These are phyloP conservation scores for Apiospora phragmitis DNA, from an alignment of 2,329 filamentous ascomycete genomes.

Conservation along the genomic window DNA sequence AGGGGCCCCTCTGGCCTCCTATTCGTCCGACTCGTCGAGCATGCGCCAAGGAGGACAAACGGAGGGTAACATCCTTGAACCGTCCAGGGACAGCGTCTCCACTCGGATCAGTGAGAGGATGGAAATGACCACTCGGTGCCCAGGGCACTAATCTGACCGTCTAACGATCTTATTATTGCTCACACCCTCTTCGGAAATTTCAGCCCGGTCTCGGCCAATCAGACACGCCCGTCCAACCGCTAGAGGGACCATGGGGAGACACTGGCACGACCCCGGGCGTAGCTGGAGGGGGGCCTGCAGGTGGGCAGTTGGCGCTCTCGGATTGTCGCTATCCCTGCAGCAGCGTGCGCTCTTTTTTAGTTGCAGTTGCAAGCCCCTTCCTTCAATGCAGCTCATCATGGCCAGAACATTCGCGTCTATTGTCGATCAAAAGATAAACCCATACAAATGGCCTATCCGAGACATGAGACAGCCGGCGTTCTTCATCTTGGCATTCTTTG, in stretches of 20 bases:
- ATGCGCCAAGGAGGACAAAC: neutral
- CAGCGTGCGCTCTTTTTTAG: slow-evolving; percentile 2
- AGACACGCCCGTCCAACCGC: neutral
- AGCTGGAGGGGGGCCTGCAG: neutral
- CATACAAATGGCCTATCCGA: neutral
- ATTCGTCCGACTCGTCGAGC: slow-evolving; percentile 16
- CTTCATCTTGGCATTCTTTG: neutral
- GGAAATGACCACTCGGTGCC: neutral
- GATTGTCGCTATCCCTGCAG: neutral
- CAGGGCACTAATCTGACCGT: neutral
- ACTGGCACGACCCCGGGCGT: slow-evolving; percentile 1
- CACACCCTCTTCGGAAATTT: slow-evolving; percentile 7
- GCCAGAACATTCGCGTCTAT: neutral
- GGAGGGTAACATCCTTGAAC: slow-evolving; percentile 4
- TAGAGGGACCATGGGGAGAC: neutral
- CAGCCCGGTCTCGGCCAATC: neutral
- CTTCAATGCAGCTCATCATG: slow-evolving; percentile 3
- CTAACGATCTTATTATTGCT: slow-evolving; percentile 6
- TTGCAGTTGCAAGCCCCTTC: neutral
- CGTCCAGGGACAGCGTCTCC: neutral
- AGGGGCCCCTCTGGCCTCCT: slow-evolving; percentile 15
- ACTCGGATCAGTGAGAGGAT: slow-evolving; percentile 1
- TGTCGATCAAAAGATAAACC: neutral
- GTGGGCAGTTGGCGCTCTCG: neutral
- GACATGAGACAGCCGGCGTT: neutral